Evolutionary conservation across 352 stramenopile species (phyloP).

Genomic region (Phytopythium cucurbitacearum): DNA sequence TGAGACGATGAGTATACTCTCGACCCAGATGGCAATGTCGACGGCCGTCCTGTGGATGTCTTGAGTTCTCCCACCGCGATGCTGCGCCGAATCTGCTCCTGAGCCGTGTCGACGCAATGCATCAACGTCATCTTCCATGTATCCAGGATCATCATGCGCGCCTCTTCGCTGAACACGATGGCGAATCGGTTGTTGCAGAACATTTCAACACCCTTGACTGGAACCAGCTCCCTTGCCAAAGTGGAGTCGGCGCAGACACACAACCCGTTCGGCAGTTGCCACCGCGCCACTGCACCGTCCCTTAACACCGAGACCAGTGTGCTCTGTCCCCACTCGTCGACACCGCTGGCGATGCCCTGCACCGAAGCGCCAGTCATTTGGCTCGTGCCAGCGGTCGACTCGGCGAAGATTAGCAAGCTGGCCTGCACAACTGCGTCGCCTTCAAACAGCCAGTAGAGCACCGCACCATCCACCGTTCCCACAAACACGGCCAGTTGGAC

Average conservation of each 20-base stretch:
- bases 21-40: too few species aligned
- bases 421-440: constrained; percentile 55
- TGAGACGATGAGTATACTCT: too few species aligned
- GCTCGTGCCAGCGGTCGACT: constrained; percentile 1
- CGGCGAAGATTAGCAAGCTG: constrained; percentile 52
- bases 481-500: constrained; percentile 66
- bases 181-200: constrained; percentile 67
- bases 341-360: constrained; percentile 58
- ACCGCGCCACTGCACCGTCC: constrained; percentile 50
- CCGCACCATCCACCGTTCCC: constrained; percentile 52
- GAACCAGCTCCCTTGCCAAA: constrained; percentile 53
- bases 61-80: constrained; percentile 58
- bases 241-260: constrained; percentile 49
- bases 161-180: constrained; percentile 64
- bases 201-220: constrained; percentile 67
- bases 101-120: constrained; percentile 70
- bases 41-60: constrained; percentile 12
- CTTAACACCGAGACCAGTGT: constrained; percentile 58
- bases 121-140: constrained; percentile 69
- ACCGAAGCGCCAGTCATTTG: constrained; percentile 22
- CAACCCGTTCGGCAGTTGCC: constrained; percentile 63
- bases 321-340: constrained; percentile 76
- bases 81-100: constrained; percentile 75
- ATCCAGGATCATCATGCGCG: constrained; percentile 75
- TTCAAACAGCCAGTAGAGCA: constrained; percentile 75